Base-by-base conservation (phyloP, 306 rosid species). In the Gillenia trifoliata region DNA sequence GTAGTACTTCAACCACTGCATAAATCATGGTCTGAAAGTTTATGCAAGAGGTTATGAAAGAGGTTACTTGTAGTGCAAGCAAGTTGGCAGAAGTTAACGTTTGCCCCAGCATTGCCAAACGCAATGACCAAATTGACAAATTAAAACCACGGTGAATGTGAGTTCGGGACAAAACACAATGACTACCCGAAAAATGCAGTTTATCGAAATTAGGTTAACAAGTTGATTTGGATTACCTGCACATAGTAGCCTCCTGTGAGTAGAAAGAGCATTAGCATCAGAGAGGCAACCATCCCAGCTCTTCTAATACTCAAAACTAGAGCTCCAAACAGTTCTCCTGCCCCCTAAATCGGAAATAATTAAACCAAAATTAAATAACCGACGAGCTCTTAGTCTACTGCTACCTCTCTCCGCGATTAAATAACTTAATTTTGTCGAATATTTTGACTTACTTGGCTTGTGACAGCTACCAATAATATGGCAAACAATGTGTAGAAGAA, bases 241-340 rank as follows among this genome's bases (percentile, higher is more conserved):
- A 94, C 98, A 78, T 91, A 94, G 66, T 94, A 94, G 52, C 98
- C 98, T 72, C 98, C 97, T 4, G 96, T 91, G 54, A 94, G 92
- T 38, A 94, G 98, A 78, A 94, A 94, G 22, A 94, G 38, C 98
- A 94, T 91, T 13, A 94, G 88, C 68, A 91, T 73, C 86, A 94
- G 75, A 71, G 98, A 85, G 60, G 98, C 97, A 76, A 84, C 86
- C 81, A 85, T 83, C 3, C 97, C 98, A 60, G 95, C 89, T 73
- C 95, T 89, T 87, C 82, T 85, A 33, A 88, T 84, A 77, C 96
- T 91, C 89, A 94, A 77, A 72, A 90, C 83, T 22, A 97, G 85
- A 38, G 97, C 97, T 83, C 98, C 98, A 83, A 94, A 90, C 7
- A 91, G 68, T 75, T 94, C 98, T 73, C 98, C 98, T 23, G 97